phyloP scores from a whole-genome alignment of 2,329 filamentous ascomycete genomes.

The Ciborinia camelliae region DNA sequence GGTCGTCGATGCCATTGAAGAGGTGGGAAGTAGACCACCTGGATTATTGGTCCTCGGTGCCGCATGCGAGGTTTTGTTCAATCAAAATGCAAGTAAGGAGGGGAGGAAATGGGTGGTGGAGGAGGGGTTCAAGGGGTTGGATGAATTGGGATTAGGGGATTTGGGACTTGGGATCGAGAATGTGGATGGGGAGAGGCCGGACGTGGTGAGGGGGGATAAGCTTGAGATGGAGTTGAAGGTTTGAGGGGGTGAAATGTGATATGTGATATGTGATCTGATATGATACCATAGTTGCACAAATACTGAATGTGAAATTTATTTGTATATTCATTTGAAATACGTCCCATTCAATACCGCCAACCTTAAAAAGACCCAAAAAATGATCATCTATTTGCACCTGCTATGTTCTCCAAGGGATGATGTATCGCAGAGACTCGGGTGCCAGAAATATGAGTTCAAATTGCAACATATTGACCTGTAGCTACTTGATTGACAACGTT shows the following conservation, averaged over 20 bases:
- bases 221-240: constrained; percentile 27
- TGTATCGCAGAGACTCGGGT: too few relatives aligned
- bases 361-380: too few relatives aligned
- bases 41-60: constrained; percentile 81
- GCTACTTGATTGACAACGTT: too few relatives aligned
- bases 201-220: constrained; percentile 25
- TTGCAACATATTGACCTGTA: too few relatives aligned
- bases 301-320: not conserved
- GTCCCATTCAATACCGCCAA: too few relatives aligned
- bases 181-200: constrained; percentile 16
- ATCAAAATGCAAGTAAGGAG: constrained; percentile 47
- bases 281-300: not conserved
- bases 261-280: too few relatives aligned
- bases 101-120: constrained; percentile 77
- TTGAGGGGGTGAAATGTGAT: not conserved
- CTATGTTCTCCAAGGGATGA: too few relatives aligned
- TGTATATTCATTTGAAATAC: not conserved
- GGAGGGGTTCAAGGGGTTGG: constrained; percentile 77
- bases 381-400: too few relatives aligned
- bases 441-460: too few relatives aligned
- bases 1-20: constrained; percentile 79
- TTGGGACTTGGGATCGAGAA: constrained; percentile 26
- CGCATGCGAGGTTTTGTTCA: constrained; percentile 70
- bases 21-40: constrained; percentile 84
- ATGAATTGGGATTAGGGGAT: constrained; percentile 40